A percentile compares a stretch with the other conserved stretches of the same genome.
Evolutionary conservation across 495 filamentous ascomycete genomes (phyloP).

Genomic region (Darksidea phi): DNA sequence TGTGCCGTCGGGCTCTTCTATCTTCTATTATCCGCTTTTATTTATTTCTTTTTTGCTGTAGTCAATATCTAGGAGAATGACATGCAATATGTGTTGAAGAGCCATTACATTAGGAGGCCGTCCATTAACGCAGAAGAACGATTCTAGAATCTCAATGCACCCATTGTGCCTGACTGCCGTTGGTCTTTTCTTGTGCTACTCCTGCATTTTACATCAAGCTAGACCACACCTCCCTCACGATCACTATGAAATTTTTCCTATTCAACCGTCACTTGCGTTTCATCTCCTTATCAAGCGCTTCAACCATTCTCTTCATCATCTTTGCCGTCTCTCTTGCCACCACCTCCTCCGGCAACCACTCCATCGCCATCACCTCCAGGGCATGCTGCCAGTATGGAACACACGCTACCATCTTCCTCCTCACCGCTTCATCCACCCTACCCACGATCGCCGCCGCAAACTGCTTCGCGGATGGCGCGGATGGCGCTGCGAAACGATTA

Average conservation of each 20-base stretch:
- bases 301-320: background rate
- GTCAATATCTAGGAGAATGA: too few species aligned
- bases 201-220: too few species aligned
- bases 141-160: too few species aligned
- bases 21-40: too few species aligned
- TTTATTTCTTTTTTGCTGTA: too few species aligned
- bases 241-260: background rate
- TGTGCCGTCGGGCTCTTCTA: too few species aligned
- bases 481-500: background rate
- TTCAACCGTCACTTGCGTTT: background rate
- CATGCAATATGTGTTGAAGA: too few species aligned
- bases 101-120: too few species aligned
- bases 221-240: too few species aligned
- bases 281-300: background rate
- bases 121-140: too few species aligned
- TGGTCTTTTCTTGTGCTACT: too few species aligned
- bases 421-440: conserved; percentile 2
- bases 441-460: conserved; percentile 2
- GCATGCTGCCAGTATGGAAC: conserved; percentile 9
- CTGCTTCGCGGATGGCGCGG: background rate
- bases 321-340: background rate
- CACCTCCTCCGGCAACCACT: background rate
- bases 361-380: background rate
- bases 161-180: too few species aligned
- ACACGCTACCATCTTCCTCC: background rate